Evolutionary conservation across 108 stramenopile species (phyloP), one percentile per base, ranked within the genome.

Genomic region (Stephanodiscus triporus): DNA sequence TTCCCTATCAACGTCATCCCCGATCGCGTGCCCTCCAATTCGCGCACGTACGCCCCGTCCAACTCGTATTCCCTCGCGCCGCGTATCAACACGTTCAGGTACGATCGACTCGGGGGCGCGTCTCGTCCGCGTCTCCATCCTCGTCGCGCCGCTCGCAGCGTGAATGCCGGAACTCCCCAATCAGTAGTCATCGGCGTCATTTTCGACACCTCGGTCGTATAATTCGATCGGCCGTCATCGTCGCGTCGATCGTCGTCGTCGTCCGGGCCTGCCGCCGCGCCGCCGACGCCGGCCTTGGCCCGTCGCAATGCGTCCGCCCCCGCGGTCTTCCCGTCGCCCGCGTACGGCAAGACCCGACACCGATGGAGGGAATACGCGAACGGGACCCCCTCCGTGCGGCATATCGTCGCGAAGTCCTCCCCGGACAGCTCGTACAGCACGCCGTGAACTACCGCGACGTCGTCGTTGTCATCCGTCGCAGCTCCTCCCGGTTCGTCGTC

Each of bases 351-450:
- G 4, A 88, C 87, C 36, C 38, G 54, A 77, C 89, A 91, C 23
- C 70, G 30, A 60, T 87, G 78, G 80, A 90, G 84, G 10, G 66
- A 63, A 63, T 93, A 93, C 0, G 64, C 85, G 61, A 88, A 87
- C 11, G 89, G 88, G 5, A 93, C 92, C 0, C 92, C 92, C 77
- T 93, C 92, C 16, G 89, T 87, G 17, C 48, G 37, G 40, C 92
- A 87, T 16, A 93, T 71, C 22, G 48, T 70, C 13, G 65, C 82
- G 82, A 93, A 93, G 49, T 93, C 89, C 11, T 66, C 51, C 58
- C 79, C 84, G n/a, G 85, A 70, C 26, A 93, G 72, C 20, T 76
- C 82, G 71, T 93, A 91, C 59, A 93, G 30, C 1, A 89, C 85
- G 45, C 92, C 92, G 66, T 93, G 92, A 3, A 93, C 89, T 2